These are phyloP conservation scores for Malus hybrid DNA, from an alignment of 331 rosid species.

Conservation along the genomic window DNA sequence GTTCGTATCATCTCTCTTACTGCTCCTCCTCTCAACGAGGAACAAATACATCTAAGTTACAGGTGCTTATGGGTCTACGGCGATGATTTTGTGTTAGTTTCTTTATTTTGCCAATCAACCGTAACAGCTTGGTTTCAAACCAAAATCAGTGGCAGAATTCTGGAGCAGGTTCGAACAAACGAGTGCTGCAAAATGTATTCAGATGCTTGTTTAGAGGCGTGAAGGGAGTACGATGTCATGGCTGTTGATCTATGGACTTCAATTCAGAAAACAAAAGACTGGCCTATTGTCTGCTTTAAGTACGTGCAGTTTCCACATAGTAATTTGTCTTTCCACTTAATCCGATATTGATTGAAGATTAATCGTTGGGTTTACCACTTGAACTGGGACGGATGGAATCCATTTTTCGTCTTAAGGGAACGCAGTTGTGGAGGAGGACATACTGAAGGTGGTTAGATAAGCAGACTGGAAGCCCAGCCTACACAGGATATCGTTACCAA, in stretches of 20 bases:
- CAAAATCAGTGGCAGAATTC: too few species aligned
- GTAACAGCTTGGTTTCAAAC: too few species aligned
- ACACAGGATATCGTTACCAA: constrained; percentile 47
- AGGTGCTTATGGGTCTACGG: too few species aligned
- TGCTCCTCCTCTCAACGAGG: constrained; percentile 58
- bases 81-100: too few species aligned
- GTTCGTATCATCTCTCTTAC: constrained; percentile 61
- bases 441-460: constrained; percentile 45
- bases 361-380: not conserved
- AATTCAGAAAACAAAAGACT: constrained; percentile 53
- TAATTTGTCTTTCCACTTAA: too few species aligned
- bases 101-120: too few species aligned
- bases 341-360: not conserved
- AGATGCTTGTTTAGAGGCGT: constrained; percentile 60
- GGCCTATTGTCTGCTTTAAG: constrained; percentile 58
- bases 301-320: constrained; percentile 21
- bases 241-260: constrained; percentile 65
- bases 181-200: constrained; percentile 39
- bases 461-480: constrained; percentile 73
- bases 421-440: constrained; percentile 59
- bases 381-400: constrained; percentile 53
- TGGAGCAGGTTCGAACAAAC: constrained; percentile 1
- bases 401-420: constrained; percentile 57
- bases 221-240: constrained; percentile 47
- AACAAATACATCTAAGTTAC: constrained; percentile 13